Evolutionary conservation across 805 yeast genomes (phyloP), one percentile per base, ranked within the genome.

Genomic region (Isabelozyma pseudorhagii): DNA sequence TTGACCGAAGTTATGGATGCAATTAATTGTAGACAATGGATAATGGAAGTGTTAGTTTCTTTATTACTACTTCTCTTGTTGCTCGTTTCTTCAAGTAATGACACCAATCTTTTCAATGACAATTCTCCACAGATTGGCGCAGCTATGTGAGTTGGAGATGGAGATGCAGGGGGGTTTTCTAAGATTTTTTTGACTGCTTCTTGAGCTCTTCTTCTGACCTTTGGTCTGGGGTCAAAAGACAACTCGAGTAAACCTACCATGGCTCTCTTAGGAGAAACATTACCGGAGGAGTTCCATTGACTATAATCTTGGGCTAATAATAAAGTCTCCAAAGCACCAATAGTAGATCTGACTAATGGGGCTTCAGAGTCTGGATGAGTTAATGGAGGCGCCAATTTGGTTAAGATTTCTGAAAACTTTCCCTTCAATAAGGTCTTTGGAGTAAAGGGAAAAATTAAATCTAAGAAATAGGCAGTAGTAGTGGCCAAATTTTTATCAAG

Each of bases 151-250:
- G 82, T 85, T 5, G 84, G 78, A 11, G 84, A 77, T 8, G 96
- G 93, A 9, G 91, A 87, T 0, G 87, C 77, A 9, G 97, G 96
- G 3, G 88, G 85, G 53, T 79, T 79, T 2, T 70, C 55, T 52
- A 94, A 71, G 29, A 94, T 72, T 3, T 74, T 78, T 45, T 77
- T 70, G n/a, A 94, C 78, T 1, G 97, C 88, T 50, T 94, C 99
- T 60, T 85, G 87, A 1, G 98, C 96, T 74, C 97, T 85, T 79
- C 87, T 89, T 66, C 99, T 83, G 10, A 94, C 96, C 61, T 94
- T 94, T 38, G 99, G 99, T 63, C 98, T 82, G 43, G 87, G 86
- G 67, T 94, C 97, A 41, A 89, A 70, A 0, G 93, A 82, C 53
- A 90, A 76, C 64, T 88, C 90, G 51, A 92, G 69, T 51, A 92